Conservation (phyloP, 768 basidiomycete species). For the Xerocomellus intermedius region DNA sequence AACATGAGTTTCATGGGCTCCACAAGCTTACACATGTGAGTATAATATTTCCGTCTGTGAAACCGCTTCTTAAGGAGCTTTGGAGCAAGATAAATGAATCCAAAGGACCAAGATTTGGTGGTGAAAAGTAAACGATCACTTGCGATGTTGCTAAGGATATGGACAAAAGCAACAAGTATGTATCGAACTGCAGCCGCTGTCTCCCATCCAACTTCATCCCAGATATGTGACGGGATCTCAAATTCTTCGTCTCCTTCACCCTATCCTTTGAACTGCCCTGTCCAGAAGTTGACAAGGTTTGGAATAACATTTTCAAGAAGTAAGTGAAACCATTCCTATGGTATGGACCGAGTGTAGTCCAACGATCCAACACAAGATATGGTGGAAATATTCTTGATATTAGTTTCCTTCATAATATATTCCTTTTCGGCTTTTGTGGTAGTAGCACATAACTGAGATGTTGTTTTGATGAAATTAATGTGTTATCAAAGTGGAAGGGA, state of each 20-base stretch:
- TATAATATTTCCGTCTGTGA: background rate
- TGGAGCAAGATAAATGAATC: constrained; percentile 20
- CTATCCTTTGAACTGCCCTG: constrained; percentile 32
- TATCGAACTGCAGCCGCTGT: constrained; percentile 20
- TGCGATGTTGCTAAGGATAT: constrained; percentile 34
- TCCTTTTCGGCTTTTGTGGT: constrained; percentile 8
- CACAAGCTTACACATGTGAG: background rate
- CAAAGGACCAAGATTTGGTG: constrained; percentile 17
- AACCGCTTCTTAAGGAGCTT: background rate
- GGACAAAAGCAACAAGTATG: constrained; percentile 33
- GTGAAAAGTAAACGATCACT: background rate
- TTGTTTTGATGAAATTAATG: constrained; percentile 20
- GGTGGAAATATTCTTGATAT: constrained; percentile 34
- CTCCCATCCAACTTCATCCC: constrained; percentile 32
- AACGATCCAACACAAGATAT: background rate
- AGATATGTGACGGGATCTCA: constrained; percentile 10
- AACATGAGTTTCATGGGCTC: background rate
- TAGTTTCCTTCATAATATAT: constrained; percentile 25
- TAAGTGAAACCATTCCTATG: no score
- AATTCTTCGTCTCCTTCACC: constrained; percentile 32
- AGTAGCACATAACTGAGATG: no score
- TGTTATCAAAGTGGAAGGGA: constrained; percentile 39
- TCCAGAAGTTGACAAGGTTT: background rate
- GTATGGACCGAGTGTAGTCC: background rate
- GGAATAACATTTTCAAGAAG: no score